A percentile compares a stretch with the other conserved stretches of the same genome.
Conservation (phyloP, 495 filamentous ascomycete species). For the Xylaria bambusicola region DNA sequence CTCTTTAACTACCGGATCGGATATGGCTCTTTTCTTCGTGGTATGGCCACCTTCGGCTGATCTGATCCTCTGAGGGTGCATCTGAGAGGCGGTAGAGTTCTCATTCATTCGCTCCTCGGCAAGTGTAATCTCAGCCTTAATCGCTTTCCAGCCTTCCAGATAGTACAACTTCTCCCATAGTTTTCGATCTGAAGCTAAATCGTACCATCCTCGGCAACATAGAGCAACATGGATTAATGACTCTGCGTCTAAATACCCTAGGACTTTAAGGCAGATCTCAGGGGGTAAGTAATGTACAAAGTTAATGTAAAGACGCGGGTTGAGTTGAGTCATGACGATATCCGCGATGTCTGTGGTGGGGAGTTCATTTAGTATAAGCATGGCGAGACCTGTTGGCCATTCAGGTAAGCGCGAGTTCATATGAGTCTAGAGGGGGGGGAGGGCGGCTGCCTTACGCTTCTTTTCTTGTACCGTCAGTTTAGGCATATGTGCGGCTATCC, state of each 20-base stretch:
- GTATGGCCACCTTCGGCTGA: slow-evolving; percentile 43
- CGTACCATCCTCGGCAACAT: slow-evolving; percentile 79
- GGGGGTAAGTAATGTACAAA: slow-evolving; percentile 81
- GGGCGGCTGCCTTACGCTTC: slow-evolving; percentile 48
- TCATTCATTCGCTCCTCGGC: slow-evolving; percentile 64
- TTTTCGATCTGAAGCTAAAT: slow-evolving; percentile 75
- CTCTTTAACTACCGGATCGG: slow-evolving; percentile 23
- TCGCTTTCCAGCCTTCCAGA: slow-evolving; percentile 80
- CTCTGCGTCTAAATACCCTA: slow-evolving; percentile 77
- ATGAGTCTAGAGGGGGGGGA: neutral
- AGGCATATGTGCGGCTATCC: slow-evolving; percentile 49
- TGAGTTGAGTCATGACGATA: slow-evolving; percentile 71
- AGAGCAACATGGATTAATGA: slow-evolving; percentile 76
- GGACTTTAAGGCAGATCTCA: slow-evolving; percentile 85
- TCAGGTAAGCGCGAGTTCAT: neutral
- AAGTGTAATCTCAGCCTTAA: slow-evolving; percentile 61
- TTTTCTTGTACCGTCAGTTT: slow-evolving; percentile 47
- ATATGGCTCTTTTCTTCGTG: slow-evolving; percentile 50
- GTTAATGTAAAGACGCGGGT: slow-evolving; percentile 85
- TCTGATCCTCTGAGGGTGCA: slow-evolving; percentile 32
- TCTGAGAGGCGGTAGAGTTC: slow-evolving; percentile 22
- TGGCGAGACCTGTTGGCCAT: slow-evolving; percentile 54
- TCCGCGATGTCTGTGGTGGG: slow-evolving; percentile 72
- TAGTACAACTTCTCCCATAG: slow-evolving; percentile 84
- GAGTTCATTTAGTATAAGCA: slow-evolving; percentile 69